Conservation (phyloP, 176 grass and related monocot genomes). For the Poa pratensis region DNA sequence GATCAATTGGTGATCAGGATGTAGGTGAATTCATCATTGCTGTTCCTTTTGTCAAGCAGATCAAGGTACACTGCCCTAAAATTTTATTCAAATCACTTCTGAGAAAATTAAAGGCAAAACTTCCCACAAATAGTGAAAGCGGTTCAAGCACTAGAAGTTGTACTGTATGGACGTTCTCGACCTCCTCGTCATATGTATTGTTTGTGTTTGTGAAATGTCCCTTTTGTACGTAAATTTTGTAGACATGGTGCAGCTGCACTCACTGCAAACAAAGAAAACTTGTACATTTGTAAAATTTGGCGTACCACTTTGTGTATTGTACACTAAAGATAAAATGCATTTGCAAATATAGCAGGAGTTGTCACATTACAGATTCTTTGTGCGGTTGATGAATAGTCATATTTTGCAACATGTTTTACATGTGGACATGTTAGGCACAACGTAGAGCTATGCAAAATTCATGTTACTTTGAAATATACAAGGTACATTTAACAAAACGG, state of each 20-base stretch:
- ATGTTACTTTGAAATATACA: neutral
- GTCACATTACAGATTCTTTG: neutral
- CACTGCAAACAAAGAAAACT: neutral
- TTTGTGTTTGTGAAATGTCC: neutral
- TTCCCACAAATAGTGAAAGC: neutral
- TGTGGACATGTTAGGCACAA: neutral
- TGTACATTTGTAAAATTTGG: neutral
- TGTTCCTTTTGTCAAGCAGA: slow-evolving; percentile 93
- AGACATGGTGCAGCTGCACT: neutral
- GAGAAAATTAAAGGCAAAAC: neutral
- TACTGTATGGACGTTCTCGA: slow-evolving; percentile 15
- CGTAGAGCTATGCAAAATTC: neutral
- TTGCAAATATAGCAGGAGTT: neutral
- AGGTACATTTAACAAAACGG: neutral
- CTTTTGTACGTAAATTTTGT: slow-evolving; percentile 23
- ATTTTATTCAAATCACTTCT: neutral
- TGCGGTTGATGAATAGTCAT: neutral
- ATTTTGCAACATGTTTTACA: neutral
- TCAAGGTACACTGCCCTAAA: slow-evolving; percentile 66
- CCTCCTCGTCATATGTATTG: neutral
- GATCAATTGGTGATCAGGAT: slow-evolving; percentile 97
- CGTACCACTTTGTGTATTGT: neutral
- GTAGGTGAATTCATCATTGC: slow-evolving; percentile 98
- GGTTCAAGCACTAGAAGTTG: slow-evolving; percentile 34
- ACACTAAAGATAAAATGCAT: neutral